Percentiles rank a stretch among this genome's conserved stretches.
phyloP scores from a whole-genome alignment of 352 stramenopile genomes.

The Globisporangium viniferum region DNA sequence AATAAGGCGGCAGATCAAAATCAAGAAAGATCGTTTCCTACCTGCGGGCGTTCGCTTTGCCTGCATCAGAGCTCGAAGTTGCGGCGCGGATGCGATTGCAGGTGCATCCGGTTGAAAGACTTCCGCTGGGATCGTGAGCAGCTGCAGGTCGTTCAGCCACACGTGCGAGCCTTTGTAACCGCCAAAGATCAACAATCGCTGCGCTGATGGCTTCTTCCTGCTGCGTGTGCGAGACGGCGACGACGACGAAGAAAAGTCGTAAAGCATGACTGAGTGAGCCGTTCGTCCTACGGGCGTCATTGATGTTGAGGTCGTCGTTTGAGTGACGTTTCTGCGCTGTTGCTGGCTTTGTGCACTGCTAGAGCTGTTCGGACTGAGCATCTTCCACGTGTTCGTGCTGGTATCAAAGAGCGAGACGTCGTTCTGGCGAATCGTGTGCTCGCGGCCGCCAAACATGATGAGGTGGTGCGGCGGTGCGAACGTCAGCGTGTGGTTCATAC shows the following conservation, averaged over 20 bases:
- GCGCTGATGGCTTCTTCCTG: conserved; percentile 5
- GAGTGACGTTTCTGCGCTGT: neutral
- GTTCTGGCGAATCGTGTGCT: conserved; percentile 43
- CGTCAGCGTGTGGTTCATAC: conserved; percentile 64
- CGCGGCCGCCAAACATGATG: conserved; percentile 58
- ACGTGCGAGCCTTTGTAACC: conserved; percentile 55
- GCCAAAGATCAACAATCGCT: conserved; percentile 60
- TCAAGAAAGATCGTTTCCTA: neutral
- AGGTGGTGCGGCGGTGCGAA: conserved; percentile 43
- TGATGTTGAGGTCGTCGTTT: conserved; percentile 5
- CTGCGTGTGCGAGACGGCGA: neutral
- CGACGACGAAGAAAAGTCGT: conserved; percentile 4
- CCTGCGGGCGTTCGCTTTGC: neutral
- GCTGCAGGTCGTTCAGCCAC: conserved; percentile 66
- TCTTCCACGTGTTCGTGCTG: conserved; percentile 28
- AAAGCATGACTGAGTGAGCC: conserved; percentile 46
- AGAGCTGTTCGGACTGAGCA: conserved; percentile 12
- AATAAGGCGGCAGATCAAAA: neutral
- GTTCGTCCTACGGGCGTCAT: conserved; percentile 28
- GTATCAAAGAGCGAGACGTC: conserved; percentile 56
- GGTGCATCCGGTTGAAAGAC: neutral
- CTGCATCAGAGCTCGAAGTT: neutral
- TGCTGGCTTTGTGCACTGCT: conserved; percentile 7
- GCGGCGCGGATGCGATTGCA: neutral
- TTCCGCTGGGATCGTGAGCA: conserved; percentile 27